Evolutionary conservation across 2,329 filamentous ascomycete genomes (phyloP), one percentile per base, ranked within the genome.

Genomic region (Botryotinia calthae): DNA sequence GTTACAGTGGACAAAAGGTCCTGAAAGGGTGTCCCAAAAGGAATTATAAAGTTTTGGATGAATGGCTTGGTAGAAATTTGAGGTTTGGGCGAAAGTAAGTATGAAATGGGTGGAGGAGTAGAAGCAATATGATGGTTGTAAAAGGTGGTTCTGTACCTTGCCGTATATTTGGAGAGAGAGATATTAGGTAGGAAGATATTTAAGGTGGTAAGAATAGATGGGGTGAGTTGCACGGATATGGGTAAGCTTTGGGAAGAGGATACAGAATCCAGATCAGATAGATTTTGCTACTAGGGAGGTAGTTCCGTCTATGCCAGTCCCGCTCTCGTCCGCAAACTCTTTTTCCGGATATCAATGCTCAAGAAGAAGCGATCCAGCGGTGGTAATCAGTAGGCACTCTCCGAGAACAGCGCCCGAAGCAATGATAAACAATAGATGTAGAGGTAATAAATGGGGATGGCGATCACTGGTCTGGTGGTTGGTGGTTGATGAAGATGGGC

Each of bases 11-110:
- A 56, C 37, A 10, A 10, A 16, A 67, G 7, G 22, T 66, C 10
- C 9, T 8, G 22, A n/a, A 20, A 37, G 22, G 31, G 31, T 7
- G 18, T 22, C 6, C n/a, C 16, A 22, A 40, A 16, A 40, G 64
- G 37, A 54, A 67, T 22, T 54, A 51, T 67, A 8, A 67, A 67
- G 64, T 20, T 67, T 56, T 67, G 20, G 64, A 67, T 67, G 64
- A 67, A 28, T 40, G 64, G 28, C 40, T 54, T 16, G 46, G 46
- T 6, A 40, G n/a, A 67, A 14, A 28, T 37, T 54, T 28, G 25
- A 67, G n/a, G 63, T n/a, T 67, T 34, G 46, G 4, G 31, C 25
- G 8, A 51, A 48, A 37, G 37, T 44, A 63, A 42, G 28, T 63
- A 40, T 63, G 40, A 63, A 63, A 63, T 34, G 20, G 42, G 63